phyloP scores from a whole-genome alignment of 2,329 filamentous ascomycete species.

The Sarocladiaceae sp. region DNA sequence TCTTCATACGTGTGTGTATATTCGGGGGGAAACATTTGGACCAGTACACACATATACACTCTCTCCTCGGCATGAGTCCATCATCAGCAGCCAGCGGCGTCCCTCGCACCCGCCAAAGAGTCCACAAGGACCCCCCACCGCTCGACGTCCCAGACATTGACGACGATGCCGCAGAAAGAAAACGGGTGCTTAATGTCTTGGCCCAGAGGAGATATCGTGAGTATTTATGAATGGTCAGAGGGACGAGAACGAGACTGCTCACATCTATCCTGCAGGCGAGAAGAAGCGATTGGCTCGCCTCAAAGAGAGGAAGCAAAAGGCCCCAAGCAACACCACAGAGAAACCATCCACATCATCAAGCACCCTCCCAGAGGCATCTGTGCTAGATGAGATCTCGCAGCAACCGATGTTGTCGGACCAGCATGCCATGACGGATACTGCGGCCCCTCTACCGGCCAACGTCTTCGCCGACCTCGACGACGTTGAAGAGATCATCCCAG shows the following conservation, averaged over 20 bases:
- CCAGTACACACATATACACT: too few species aligned
- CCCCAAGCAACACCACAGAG: too few species aligned
- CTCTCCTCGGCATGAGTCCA: background rate
- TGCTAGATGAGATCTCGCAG: too few species aligned
- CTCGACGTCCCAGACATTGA: conserved; percentile 41
- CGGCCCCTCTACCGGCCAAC: conserved; percentile 1
- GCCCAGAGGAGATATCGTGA: conserved; percentile 48
- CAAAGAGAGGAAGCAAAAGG: conserved; percentile 14
- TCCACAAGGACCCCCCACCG: conserved; percentile 31
- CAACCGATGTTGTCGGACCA: too few species aligned
- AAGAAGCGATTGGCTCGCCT: conserved; percentile 25
- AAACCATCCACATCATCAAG: too few species aligned
- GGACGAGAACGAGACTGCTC: background rate
- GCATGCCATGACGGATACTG: conserved; percentile 5
- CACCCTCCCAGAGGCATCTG: too few species aligned
- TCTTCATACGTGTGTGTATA: too few species aligned
- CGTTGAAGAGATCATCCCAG: background rate
- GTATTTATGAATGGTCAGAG: background rate
- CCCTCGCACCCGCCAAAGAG: conserved; percentile 32
- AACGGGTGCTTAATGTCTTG: conserved; percentile 46
- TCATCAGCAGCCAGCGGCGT: conserved; percentile 7
- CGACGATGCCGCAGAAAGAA: conserved; percentile 45
- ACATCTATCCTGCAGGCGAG: conserved; percentile 19
- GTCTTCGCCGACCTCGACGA: conserved; percentile 13
- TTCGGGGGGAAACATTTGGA: too few species aligned